Percentiles rank a stretch among this genome's conserved stretches.
These are phyloP conservation scores for Talinum fruticosum DNA, from an alignment of 148 eudicot species.

Conservation along the genomic window DNA sequence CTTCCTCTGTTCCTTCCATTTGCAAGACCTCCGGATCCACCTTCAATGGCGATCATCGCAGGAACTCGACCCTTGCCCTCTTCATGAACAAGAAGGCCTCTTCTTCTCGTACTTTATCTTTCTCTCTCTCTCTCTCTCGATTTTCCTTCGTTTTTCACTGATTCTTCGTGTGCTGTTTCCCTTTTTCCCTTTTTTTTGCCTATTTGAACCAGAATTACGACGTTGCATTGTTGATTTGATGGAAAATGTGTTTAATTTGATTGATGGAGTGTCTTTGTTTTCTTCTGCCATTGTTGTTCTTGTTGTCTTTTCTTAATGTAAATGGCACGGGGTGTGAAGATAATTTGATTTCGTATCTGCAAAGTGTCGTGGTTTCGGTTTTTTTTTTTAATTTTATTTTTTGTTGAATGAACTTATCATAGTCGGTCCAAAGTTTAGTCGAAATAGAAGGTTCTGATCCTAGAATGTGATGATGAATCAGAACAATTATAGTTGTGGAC, in stretches of 20 bases:
- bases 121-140: conserved; percentile 12
- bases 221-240: not conserved
- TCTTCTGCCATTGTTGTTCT: not conserved
- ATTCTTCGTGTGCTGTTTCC: not conserved
- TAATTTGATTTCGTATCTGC: not conserved
- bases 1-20: conserved; percentile 39
- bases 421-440: not conserved
- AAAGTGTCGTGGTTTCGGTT: not conserved
- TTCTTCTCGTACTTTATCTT: conserved; percentile 21
- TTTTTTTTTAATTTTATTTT: not conserved
- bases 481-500: not conserved
- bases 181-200: not conserved
- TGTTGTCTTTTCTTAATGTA: not conserved
- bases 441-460: not conserved
- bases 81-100: conserved; percentile 23
- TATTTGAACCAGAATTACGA: not conserved
- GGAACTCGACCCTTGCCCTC: conserved; percentile 30
- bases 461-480: not conserved
- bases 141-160: not conserved
- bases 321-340: no score
- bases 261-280: not conserved
- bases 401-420: no score
- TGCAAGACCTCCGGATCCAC: conserved; percentile 34
- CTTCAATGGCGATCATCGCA: conserved; percentile 32
- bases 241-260: not conserved